phyloP scores from a whole-genome alignment of 257 asterid genomes.

The Thymus quinquecostatus region DNA sequence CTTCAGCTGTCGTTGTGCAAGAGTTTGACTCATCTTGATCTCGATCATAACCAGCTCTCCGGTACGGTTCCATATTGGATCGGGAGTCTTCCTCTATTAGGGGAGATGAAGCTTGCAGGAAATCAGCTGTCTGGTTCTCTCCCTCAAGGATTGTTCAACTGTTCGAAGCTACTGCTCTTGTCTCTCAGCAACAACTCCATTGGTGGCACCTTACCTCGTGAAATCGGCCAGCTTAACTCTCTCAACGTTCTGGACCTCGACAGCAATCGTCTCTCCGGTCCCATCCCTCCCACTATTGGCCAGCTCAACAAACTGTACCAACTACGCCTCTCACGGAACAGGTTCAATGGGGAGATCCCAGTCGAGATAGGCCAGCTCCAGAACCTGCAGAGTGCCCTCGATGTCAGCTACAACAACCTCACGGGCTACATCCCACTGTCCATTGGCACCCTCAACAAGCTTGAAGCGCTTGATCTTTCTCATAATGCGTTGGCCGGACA shows the following conservation, averaged over 20 bases:
- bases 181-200: constrained; percentile 61
- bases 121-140: constrained; percentile 66
- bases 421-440: constrained; percentile 66
- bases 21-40: constrained; percentile 75
- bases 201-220: constrained; percentile 64
- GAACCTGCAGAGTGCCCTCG: constrained; percentile 75
- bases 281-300: constrained; percentile 71
- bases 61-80: constrained; percentile 83
- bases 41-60: constrained; percentile 67
- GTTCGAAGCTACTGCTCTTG: constrained; percentile 65
- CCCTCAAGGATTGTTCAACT: constrained; percentile 68
- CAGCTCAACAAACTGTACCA: constrained; percentile 66
- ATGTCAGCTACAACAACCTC: constrained; percentile 78
- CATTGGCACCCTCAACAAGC: constrained; percentile 66
- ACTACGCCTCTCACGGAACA: constrained; percentile 69
- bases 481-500: constrained; percentile 68
- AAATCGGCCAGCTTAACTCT: constrained; percentile 65
- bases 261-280: constrained; percentile 65
- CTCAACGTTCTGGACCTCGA: constrained; percentile 79
- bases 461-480: constrained; percentile 79
- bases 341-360: constrained; percentile 75
- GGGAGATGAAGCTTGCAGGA: constrained; percentile 76
- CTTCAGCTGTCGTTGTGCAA: constrained; percentile 69
- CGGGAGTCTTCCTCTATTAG: constrained; percentile 71
- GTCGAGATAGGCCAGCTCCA: constrained; percentile 67